phyloP scores from a whole-genome alignment of 2,329 filamentous ascomycete species.

The Fusarium siculi region DNA sequence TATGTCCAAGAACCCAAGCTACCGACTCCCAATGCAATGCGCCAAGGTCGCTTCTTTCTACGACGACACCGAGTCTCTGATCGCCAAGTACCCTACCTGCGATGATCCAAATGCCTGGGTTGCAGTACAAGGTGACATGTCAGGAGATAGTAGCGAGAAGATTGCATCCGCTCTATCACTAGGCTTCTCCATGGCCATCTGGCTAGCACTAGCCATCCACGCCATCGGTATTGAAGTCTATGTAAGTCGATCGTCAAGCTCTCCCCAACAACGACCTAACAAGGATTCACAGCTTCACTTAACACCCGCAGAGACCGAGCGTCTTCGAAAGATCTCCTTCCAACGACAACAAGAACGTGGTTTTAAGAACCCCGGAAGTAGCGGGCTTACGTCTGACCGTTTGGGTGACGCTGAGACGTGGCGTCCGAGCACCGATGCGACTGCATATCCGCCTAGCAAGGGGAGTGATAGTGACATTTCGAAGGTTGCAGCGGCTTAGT shows the following conservation, averaged over 20 bases:
- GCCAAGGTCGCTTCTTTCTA: constrained; percentile 16
- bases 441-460: not conserved
- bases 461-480: not conserved
- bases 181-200: constrained; percentile 2
- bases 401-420: constrained; percentile 16
- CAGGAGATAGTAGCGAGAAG: constrained; percentile 3
- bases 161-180: constrained; percentile 8
- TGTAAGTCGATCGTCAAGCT: not conserved
- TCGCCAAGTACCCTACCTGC: constrained; percentile 4
- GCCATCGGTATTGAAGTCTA: constrained; percentile 19
- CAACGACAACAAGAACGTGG: constrained; percentile 14
- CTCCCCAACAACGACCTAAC: not conserved
- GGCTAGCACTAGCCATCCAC: constrained; percentile 10
- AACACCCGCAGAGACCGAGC: constrained; percentile 12
- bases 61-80: not conserved
- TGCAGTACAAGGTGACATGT: constrained; percentile 16
- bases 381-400: constrained; percentile 8
- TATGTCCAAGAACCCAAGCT: constrained; percentile 19
- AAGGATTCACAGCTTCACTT: not conserved
- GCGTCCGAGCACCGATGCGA: not conserved
- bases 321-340: constrained; percentile 10
- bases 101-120: constrained; percentile 4
- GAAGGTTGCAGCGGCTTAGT: not conserved
- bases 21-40: constrained; percentile 10
- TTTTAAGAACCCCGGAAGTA: constrained; percentile 5